Evolutionary conservation across 768 basidiomycete species (phyloP).

Genomic region (Russula sp.): DNA sequence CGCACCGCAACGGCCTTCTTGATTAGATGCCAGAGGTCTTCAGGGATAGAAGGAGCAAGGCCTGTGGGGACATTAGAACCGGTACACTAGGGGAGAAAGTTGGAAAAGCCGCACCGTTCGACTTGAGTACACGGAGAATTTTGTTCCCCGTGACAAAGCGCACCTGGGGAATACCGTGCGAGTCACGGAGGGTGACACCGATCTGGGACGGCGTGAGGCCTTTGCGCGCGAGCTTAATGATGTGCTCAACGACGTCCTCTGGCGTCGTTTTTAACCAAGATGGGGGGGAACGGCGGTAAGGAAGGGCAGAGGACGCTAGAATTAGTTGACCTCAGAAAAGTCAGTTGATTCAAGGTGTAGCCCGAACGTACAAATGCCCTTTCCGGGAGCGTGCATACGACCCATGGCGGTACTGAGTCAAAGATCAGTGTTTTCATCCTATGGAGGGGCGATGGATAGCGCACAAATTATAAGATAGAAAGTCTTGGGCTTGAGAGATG

Average conservation of each 20-base stretch:
- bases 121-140: constrained; percentile 96
- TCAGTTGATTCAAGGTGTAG: not conserved
- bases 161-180: constrained; percentile 97
- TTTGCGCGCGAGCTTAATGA: constrained; percentile 95
- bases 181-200: constrained; percentile 96
- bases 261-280: constrained; percentile 96
- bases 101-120: constrained; percentile 58
- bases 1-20: constrained; percentile 99
- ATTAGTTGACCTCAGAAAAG: constrained; percentile 4
- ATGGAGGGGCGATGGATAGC: constrained; percentile 23
- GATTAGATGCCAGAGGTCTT: constrained; percentile 99
- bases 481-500: constrained; percentile 38
- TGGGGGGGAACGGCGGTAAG: constrained; percentile 92
- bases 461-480: constrained; percentile 35
- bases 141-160: constrained; percentile 99
- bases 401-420: constrained; percentile 53
- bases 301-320: constrained; percentile 88
- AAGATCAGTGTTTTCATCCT: constrained; percentile 12
- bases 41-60: constrained; percentile 95
- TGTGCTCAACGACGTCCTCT: constrained; percentile 93
- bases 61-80: constrained; percentile 44
- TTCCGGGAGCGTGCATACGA: constrained; percentile 99
- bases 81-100: not conserved
- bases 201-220: constrained; percentile 97
- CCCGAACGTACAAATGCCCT: constrained; percentile 87